phyloP scores from a whole-genome alignment of 148 eudicot genomes.

The Rhododendron ovatum region DNA sequence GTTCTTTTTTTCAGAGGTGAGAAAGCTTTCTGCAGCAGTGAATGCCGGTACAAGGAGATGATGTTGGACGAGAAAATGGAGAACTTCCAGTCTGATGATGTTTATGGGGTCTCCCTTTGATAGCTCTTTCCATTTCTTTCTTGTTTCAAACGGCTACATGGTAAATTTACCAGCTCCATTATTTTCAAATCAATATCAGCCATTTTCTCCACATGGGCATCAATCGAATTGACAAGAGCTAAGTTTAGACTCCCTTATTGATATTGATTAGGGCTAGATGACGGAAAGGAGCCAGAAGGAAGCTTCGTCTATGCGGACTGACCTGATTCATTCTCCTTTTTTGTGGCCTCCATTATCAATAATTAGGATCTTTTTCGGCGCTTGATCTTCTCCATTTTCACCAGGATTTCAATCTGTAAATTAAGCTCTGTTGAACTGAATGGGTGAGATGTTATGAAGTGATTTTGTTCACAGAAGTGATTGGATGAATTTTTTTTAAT shows the following conservation, averaged over 20 bases:
- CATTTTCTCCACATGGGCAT: neutral
- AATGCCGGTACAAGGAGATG: conserved; percentile 50
- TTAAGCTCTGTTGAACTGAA: neutral
- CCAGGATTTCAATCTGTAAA: neutral
- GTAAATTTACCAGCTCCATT: neutral
- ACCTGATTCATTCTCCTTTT: too few relatives aligned
- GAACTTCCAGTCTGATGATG: conserved; percentile 25
- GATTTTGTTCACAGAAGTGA: neutral
- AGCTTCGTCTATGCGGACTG: too few relatives aligned
- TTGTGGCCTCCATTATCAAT: neutral
- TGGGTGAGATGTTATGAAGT: neutral
- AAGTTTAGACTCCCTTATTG: neutral
- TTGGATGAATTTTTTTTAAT: neutral
- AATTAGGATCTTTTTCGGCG: neutral
- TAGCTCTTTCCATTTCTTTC: neutral
- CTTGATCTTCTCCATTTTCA: neutral
- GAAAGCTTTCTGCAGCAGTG: conserved; percentile 61
- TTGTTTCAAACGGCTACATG: neutral
- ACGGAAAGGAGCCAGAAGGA: neutral
- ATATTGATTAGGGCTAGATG: neutral
- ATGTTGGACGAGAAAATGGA: conserved; percentile 37
- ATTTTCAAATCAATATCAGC: neutral
- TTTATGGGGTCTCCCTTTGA: conserved; percentile 8
- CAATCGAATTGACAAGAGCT: neutral
- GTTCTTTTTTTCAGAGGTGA: conserved; percentile 44